phyloP scores from a whole-genome alignment of 1,284 basidiomycete genomes.

The Fomitopsis betulina region DNA sequence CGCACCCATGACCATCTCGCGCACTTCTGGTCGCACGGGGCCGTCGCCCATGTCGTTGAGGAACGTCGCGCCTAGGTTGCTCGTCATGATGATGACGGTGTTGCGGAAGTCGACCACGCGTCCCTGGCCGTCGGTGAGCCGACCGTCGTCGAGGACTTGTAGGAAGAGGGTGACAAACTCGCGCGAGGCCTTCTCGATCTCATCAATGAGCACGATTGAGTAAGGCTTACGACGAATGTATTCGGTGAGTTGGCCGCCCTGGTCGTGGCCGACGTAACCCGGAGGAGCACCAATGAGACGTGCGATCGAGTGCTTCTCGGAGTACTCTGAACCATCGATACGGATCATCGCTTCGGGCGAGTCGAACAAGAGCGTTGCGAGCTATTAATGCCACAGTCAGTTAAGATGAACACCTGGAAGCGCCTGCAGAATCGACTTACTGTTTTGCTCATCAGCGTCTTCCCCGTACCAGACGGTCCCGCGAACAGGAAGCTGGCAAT shows the following conservation, averaged over 20 bases:
- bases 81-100: slow-evolving; percentile 93
- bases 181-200: slow-evolving; percentile 87
- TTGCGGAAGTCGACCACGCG: slow-evolving; percentile 78
- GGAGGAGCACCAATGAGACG: slow-evolving; percentile 88
- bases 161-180: slow-evolving; percentile 92
- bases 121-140: slow-evolving; percentile 86
- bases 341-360: slow-evolving; percentile 89
- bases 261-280: slow-evolving; percentile 90
- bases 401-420: not conserved
- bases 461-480: slow-evolving; percentile 88
- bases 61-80: slow-evolving; percentile 81
- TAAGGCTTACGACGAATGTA: slow-evolving; percentile 88
- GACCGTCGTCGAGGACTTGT: slow-evolving; percentile 95
- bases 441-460: slow-evolving; percentile 89
- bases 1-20: slow-evolving; percentile 68
- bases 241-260: slow-evolving; percentile 89
- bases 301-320: slow-evolving; percentile 90
- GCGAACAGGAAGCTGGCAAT: slow-evolving; percentile 94
- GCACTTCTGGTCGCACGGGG: slow-evolving; percentile 60
- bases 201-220: slow-evolving; percentile 76
- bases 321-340: slow-evolving; percentile 90
- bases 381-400: slow-evolving; percentile 36
- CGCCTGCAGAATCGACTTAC: slow-evolving; percentile 37
- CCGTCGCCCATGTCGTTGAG: slow-evolving; percentile 79
- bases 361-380: slow-evolving; percentile 86